Evolutionary conservation across 306 rosid species (phyloP).

Genomic region (Quercus bicolor): DNA sequence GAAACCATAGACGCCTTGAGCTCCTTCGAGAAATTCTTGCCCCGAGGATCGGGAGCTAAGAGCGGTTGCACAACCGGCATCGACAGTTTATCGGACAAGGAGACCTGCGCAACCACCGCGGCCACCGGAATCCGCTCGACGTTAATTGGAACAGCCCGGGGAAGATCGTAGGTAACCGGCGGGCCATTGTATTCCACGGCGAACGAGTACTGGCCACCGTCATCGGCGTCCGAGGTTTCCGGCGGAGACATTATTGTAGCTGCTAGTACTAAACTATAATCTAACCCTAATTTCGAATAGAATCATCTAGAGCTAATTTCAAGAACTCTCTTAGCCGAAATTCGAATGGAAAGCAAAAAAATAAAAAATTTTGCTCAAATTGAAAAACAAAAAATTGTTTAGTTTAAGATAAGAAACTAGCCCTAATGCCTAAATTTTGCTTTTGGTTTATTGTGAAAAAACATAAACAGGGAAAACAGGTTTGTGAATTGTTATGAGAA

Average conservation of each 20-base stretch:
- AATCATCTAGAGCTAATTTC: conserved; percentile 33
- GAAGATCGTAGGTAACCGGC: conserved; percentile 62
- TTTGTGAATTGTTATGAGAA: not conserved
- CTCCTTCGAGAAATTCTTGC: conserved; percentile 57
- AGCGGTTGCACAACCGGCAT: conserved; percentile 91
- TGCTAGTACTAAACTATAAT: not conserved
- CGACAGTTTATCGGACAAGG: conserved; percentile 41
- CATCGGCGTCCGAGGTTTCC: conserved; percentile 32
- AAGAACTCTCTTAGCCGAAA: conserved; percentile 8
- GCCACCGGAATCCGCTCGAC: conserved; percentile 66
- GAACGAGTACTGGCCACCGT: conserved; percentile 51
- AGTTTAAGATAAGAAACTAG: not conserved
- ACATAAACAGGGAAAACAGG: not conserved
- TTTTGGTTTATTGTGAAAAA: not conserved
- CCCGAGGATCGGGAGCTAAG: conserved; percentile 36
- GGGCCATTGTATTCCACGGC: conserved; percentile 78
- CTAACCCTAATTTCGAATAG: conserved; percentile 32
- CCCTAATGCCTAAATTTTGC: no score
- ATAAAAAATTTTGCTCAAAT: no score
- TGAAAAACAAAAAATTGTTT: no score
- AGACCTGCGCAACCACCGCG: conserved; percentile 47
- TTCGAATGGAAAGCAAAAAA: conserved; percentile 31
- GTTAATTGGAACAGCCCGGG: conserved; percentile 69
- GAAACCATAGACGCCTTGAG: conserved; percentile 59
- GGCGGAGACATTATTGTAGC: conserved; percentile 59